Percentiles rank a stretch among this genome's conserved stretches.
These are phyloP conservation scores for Echria macrotheca DNA, from an alignment of 495 filamentous ascomycete genomes.

Conservation along the genomic window DNA sequence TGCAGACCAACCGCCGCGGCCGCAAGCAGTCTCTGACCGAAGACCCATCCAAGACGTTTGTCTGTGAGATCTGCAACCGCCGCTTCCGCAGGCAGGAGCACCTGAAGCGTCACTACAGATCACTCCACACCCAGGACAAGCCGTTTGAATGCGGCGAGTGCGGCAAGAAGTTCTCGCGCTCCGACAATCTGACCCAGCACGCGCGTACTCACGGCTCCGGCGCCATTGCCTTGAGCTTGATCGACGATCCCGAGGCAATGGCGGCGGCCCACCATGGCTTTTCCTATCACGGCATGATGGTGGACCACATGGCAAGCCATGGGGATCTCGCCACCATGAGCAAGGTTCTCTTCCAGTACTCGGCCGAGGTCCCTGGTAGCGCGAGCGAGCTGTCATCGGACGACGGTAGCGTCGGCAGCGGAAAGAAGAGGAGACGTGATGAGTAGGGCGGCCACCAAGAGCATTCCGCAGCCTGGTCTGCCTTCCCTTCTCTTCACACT, in stretches of 20 bases:
- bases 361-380: slow-evolving; percentile 61
- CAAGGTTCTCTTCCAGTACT: slow-evolving; percentile 69
- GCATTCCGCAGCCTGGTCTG: background rate
- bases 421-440: slow-evolving; percentile 75
- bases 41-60: slow-evolving; percentile 96
- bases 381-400: slow-evolving; percentile 49
- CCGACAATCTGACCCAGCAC: slow-evolving; percentile 95
- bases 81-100: slow-evolving; percentile 99
- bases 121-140: slow-evolving; percentile 97
- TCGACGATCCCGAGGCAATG: slow-evolving; percentile 62
- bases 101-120: slow-evolving; percentile 97
- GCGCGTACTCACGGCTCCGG: slow-evolving; percentile 88
- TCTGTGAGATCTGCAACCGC: slow-evolving; percentile 90
- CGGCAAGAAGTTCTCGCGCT: slow-evolving; percentile 98
- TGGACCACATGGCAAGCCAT: slow-evolving; percentile 40
- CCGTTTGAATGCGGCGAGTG: slow-evolving; percentile 96
- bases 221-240: slow-evolving; percentile 81
- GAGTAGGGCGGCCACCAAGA: slow-evolving; percentile 31
- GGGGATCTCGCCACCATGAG: slow-evolving; percentile 59
- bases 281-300: slow-evolving; percentile 22
- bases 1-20: slow-evolving; percentile 82
- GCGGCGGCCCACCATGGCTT: slow-evolving; percentile 17
- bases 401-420: slow-evolving; percentile 45
- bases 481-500: slow-evolving; percentile 34
- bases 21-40: slow-evolving; percentile 98